Evolutionary conservation across 2,329 filamentous ascomycete species (phyloP).

Genomic region (Hymenoscyphus infarciens): DNA sequence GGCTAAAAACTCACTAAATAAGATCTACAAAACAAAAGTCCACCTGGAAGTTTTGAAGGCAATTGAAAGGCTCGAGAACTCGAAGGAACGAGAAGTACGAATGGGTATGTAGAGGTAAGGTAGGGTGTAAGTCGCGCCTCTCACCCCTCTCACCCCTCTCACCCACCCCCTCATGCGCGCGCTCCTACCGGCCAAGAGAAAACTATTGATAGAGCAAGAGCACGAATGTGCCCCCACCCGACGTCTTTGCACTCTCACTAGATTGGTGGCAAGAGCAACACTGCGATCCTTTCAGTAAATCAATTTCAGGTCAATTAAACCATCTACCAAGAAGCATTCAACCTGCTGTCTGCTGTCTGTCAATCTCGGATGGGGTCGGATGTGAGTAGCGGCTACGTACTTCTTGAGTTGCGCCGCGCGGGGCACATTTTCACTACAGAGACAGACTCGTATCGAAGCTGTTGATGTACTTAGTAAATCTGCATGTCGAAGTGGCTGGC

Average conservation of each 20-base stretch:
- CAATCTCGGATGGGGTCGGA: background rate
- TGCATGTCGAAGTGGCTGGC: background rate
- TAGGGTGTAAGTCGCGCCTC: background rate
- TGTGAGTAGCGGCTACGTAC: background rate
- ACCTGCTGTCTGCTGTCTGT: background rate
- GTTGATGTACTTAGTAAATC: background rate
- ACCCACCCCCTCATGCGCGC: background rate
- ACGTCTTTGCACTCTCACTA: background rate
- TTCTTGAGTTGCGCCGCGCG: background rate
- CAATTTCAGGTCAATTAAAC: background rate
- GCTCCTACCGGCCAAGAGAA: conserved; percentile 1
- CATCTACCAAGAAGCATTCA: background rate
- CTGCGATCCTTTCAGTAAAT: too few relatives aligned
- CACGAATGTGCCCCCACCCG: conserved; percentile 2
- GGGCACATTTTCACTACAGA: background rate
- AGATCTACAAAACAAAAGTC: background rate
- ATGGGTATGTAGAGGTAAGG: background rate
- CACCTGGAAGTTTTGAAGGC: background rate
- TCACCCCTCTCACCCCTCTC: background rate
- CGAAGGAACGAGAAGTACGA: background rate
- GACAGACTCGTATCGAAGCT: background rate
- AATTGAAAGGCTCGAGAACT: background rate
- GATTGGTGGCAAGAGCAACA: too few relatives aligned
- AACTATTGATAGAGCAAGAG: background rate
- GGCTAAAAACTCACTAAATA: background rate